Evolutionary conservation across 139 green algal genomes (phyloP).

Genomic region (Klebsormidium nitens): DNA sequence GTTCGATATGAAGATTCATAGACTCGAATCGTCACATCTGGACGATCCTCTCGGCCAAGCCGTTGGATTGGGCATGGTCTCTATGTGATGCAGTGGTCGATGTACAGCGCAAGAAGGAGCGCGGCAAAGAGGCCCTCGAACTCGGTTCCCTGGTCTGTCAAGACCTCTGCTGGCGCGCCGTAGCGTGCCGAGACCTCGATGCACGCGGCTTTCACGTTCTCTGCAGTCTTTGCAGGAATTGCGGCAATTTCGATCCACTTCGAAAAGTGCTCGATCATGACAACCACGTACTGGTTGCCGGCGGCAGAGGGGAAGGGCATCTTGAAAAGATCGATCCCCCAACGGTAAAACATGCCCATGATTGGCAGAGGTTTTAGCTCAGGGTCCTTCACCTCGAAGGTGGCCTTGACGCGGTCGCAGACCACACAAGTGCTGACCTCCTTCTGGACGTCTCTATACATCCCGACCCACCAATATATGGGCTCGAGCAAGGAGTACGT

Average conservation of each 20-base stretch:
- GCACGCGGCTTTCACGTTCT: too few relatives aligned
- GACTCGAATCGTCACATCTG: too few relatives aligned
- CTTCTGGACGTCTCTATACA: background rate
- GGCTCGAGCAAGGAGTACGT: too few relatives aligned
- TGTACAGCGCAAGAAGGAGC: background rate
- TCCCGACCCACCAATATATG: too few relatives aligned
- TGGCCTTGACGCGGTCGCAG: too few relatives aligned
- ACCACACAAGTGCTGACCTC: background rate
- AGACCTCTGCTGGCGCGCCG: too few relatives aligned
- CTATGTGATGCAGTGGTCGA: too few relatives aligned
- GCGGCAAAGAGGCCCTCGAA: background rate
- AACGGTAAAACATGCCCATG: too few relatives aligned
- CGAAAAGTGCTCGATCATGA: constrained; percentile 7
- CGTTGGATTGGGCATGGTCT: background rate
- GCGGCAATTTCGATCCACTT: constrained; percentile 2
- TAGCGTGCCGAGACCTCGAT: too few relatives aligned
- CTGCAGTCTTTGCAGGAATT: background rate
- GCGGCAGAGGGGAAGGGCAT: background rate
- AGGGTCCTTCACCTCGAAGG: background rate
- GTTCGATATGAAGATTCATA: too few relatives aligned
- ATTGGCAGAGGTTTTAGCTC: background rate
- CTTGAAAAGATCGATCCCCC: background rate
- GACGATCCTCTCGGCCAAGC: background rate
- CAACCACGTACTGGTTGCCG: background rate
- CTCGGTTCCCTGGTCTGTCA: background rate